Evolutionary conservation across 371 early-diverging fungal genomes (phyloP).

Genomic region (Haplosporangium sp.): DNA sequence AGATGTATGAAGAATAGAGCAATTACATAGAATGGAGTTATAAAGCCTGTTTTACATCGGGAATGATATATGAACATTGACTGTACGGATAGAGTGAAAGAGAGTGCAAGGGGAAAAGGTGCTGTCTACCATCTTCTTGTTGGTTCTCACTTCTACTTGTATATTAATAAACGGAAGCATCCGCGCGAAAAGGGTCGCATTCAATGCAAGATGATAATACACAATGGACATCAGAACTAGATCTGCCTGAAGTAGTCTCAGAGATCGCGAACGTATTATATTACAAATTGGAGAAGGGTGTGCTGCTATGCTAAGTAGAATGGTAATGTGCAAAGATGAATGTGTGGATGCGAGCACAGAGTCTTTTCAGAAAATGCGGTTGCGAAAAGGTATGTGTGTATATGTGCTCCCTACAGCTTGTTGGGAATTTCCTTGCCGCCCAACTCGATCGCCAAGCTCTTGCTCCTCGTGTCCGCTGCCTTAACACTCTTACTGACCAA

Average conservation of each 20-base stretch:
- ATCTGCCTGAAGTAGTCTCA: too few relatives aligned
- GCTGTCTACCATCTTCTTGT: too few relatives aligned
- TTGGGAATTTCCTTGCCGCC: constrained; percentile 11
- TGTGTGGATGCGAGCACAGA: background rate
- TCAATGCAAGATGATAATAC: background rate
- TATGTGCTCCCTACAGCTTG: background rate
- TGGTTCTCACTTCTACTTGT: too few relatives aligned
- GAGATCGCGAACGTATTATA: background rate
- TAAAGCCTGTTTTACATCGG: background rate
- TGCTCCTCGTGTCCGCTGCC: constrained; percentile 76
- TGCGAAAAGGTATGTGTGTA: background rate
- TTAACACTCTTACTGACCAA: constrained; percentile 69
- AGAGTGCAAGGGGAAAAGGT: too few relatives aligned
- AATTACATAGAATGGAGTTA: background rate
- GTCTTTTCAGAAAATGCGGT: too few relatives aligned
- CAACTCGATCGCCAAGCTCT: constrained; percentile 60
- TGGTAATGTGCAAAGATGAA: background rate
- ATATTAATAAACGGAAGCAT: too few relatives aligned
- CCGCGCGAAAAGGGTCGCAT: too few relatives aligned
- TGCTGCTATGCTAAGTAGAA: background rate
- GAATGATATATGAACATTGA: too few relatives aligned
- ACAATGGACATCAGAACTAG: background rate
- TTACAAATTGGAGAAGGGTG: background rate
- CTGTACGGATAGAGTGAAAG: too few relatives aligned
- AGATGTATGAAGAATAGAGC: too few relatives aligned